Base-by-base conservation (phyloP, 306 rosid genomes). In the Fragaria ananassa region DNA sequence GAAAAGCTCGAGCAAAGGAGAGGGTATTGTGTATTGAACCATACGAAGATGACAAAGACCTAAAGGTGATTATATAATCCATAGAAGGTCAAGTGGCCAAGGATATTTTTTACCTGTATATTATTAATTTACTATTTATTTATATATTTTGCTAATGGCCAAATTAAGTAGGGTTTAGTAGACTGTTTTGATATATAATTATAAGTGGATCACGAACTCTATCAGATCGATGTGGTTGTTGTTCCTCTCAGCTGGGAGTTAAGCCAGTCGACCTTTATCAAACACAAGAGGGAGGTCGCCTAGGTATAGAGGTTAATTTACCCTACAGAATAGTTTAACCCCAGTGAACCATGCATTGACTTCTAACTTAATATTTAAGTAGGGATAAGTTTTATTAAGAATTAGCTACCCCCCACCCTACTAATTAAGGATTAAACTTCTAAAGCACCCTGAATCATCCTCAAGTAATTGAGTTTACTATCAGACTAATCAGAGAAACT, bases 311-410 rank as follows among this genome's bases (percentile, higher is more conserved):
- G 66, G 17, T 54, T 37, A 10, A n/a, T 18, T 71, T 71, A 47
- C 57, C 14, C 63, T 6, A 71, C 0, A 45, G 1, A 47, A 6
- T 29, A 17, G 34, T 58, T 60, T 10, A 34, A 45, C 35, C 58
- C 34, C 18, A 45, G 25, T 8, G 12, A 61, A 62, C 61, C 18
- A 21, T n/a, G 5, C 78, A 74, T 74, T 62, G 78, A 74, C 70
- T 74, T 74, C 6, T 61, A 23, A 25, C 35, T 31, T 31, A 31
- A 31, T 31, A 31, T 31, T 31, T 31, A 31, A 31, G 0, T 31
- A 31, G 35, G 35, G 6, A 21, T 21, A 0, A 21, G 3, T 44
- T 42, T n/a, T 8, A 15, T 41, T 4, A 46, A 69, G 73, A 35
- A 31, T 31, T 3, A 45, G 57, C 25, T 27, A 29, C 35, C 35